phyloP scores from a whole-genome alignment of 164 flowering plant species.

The Piper betle region DNA sequence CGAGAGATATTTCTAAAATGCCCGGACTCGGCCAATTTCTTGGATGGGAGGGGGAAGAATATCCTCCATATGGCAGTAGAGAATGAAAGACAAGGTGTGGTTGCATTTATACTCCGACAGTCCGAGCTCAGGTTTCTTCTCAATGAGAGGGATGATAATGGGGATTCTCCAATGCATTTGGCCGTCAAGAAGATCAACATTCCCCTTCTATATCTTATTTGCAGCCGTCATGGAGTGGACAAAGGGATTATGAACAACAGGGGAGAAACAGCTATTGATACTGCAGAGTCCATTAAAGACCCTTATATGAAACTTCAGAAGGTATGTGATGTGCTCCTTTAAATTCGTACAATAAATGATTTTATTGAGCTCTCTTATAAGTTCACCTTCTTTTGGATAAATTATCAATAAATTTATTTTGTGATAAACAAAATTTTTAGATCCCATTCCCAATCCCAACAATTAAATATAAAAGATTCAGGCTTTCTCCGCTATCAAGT shows the following conservation, averaged over 20 bases:
- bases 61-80: constrained; percentile 3
- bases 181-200: background rate
- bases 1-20: background rate
- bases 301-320: no score
- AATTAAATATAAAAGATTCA: no score
- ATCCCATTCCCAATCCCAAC: no score
- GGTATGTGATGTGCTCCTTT: no score
- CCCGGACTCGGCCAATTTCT: constrained; percentile 1
- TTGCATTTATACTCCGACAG: background rate
- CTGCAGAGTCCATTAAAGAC: background rate
- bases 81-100: background rate
- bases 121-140: background rate
- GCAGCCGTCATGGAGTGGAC: background rate
- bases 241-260: background rate
- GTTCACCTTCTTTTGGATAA: no score
- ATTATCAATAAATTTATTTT: no score
- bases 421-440: no score
- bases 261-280: background rate
- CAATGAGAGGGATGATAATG: background rate
- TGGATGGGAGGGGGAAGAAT: background rate
- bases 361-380: no score
- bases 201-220: background rate
- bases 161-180: constrained; percentile 3
- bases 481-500: no score
- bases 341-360: no score